Evolutionary conservation across 495 filamentous ascomycete species (phyloP).

Genomic region (Cryomyces minteri): DNA sequence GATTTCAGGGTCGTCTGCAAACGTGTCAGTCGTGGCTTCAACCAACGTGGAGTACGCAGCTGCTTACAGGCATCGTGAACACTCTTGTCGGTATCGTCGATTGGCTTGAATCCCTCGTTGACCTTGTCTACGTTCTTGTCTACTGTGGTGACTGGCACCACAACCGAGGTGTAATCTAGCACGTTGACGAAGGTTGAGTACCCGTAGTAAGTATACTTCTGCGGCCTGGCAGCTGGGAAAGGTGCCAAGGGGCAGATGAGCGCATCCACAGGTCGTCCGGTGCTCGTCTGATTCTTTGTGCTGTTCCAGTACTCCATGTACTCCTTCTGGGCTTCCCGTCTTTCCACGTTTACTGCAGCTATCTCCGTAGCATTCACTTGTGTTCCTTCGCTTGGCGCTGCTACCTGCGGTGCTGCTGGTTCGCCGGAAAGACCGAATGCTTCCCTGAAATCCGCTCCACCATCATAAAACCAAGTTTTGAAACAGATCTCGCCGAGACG

Average conservation of each 20-base stretch:
- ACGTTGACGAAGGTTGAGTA: conserved; percentile 35
- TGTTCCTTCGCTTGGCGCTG: conserved; percentile 14
- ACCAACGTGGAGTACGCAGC: not conserved
- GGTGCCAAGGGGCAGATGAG: conserved; percentile 37
- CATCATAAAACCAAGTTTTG: conserved; percentile 31
- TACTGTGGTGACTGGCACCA: conserved; percentile 37
- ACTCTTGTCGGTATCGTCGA: conserved; percentile 24
- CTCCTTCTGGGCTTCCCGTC: conserved; percentile 38
- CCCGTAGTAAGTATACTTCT: conserved; percentile 28
- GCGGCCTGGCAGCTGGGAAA: conserved; percentile 38
- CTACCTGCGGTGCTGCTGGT: conserved; percentile 23
- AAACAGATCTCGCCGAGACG: conserved; percentile 12
- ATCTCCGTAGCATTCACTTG: conserved; percentile 28
- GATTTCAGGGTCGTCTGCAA: conserved; percentile 25
- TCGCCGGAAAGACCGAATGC: conserved; percentile 40
- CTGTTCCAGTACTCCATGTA: conserved; percentile 57
- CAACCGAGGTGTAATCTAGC: conserved; percentile 37
- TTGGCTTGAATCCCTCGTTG: conserved; percentile 17
- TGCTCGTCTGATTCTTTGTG: conserved; percentile 32
- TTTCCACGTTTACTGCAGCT: conserved; percentile 34
- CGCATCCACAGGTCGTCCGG: conserved; percentile 38
- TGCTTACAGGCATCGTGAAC: conserved; percentile 35
- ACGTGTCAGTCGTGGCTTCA: conserved; percentile 3
- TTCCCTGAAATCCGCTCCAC: conserved; percentile 24
- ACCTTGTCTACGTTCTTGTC: conserved; percentile 34